A percentile compares a stretch with the other conserved stretches of the same genome.
Conservation (phyloP, 768 basidiomycete genomes). For the Cyclocybe aegerita region DNA sequence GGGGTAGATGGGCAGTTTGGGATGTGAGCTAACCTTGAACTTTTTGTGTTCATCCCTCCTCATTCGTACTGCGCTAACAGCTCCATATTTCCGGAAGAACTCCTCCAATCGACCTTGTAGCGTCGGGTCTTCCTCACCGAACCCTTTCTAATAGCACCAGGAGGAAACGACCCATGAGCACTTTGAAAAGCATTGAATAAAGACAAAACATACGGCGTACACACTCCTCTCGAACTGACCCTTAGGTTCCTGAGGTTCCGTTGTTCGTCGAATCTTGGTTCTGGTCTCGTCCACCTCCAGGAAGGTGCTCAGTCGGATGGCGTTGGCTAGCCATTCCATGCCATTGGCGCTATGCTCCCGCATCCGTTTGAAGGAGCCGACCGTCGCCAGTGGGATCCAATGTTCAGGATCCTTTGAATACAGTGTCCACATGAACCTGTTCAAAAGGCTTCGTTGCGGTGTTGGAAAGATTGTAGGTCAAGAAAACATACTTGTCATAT, state of each 20-base stretch:
- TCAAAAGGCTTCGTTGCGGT: not conserved
- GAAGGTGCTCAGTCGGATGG: constrained; percentile 50
- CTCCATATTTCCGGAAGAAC: constrained; percentile 79
- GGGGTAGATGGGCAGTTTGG: not conserved
- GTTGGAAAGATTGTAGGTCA: not conserved
- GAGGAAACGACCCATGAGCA: not conserved
- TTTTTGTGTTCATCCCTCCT: constrained; percentile 78
- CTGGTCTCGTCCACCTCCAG: constrained; percentile 78
- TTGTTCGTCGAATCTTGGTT: constrained; percentile 69
- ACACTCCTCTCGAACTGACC: constrained; percentile 81
- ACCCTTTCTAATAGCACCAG: constrained; percentile 72
- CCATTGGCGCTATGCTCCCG: constrained; percentile 63
- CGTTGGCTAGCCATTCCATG: constrained; percentile 65
- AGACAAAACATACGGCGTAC: constrained; percentile 70
- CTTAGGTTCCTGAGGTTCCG: constrained; percentile 76
- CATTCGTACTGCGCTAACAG: constrained; percentile 83
- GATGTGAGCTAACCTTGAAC: constrained; percentile 67
- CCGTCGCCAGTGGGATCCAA: constrained; percentile 86
- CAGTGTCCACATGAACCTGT: constrained; percentile 93
- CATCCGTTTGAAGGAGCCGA: constrained; percentile 97
- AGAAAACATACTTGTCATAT: constrained; percentile 65
- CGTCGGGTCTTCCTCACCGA: constrained; percentile 61
- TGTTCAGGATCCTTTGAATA: constrained; percentile 80
- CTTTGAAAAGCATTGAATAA: not conserved
- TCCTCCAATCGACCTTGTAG: constrained; percentile 75